These are phyloP conservation scores for Otatea glauca DNA, from an alignment of 176 grass and related monocot genomes.

Conservation along the genomic window DNA sequence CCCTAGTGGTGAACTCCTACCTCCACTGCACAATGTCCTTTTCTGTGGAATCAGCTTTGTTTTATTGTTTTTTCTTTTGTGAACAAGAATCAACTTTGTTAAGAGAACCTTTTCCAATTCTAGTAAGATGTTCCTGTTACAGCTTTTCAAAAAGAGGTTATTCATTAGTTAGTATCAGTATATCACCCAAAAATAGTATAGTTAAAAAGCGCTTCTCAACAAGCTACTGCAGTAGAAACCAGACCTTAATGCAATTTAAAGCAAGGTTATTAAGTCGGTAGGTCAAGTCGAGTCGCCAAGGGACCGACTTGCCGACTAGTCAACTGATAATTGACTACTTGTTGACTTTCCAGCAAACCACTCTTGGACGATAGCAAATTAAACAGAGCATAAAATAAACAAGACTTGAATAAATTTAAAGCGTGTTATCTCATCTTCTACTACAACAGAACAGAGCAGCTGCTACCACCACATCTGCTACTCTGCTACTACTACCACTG, in stretches of 20 bases:
- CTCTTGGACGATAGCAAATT: too few species aligned
- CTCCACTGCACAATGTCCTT: not conserved
- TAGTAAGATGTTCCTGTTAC: not conserved
- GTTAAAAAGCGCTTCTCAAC: not conserved
- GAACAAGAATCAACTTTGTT: not conserved
- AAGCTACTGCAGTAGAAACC: not conserved
- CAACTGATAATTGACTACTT: too few species aligned
- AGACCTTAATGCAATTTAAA: not conserved
- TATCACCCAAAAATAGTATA: not conserved
- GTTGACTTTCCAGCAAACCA: too few species aligned
- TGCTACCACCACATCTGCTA: too few species aligned
- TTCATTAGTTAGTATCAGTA: slow-evolving; percentile 4
- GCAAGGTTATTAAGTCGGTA: too few species aligned
- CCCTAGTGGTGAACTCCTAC: not conserved
- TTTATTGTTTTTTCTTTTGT: not conserved
- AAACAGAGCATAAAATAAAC: too few species aligned
- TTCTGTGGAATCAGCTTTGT: not conserved
- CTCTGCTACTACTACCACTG: too few species aligned
- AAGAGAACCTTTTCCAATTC: not conserved
- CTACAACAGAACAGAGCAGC: too few species aligned
- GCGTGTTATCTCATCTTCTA: too few species aligned
- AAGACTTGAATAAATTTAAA: too few species aligned
- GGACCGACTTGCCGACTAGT: too few species aligned
- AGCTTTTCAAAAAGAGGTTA: not conserved
- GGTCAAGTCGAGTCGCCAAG: too few species aligned